These are phyloP conservation scores for Pleurotus eryngii DNA, from an alignment of 768 basidiomycete genomes.

Conservation along the genomic window DNA sequence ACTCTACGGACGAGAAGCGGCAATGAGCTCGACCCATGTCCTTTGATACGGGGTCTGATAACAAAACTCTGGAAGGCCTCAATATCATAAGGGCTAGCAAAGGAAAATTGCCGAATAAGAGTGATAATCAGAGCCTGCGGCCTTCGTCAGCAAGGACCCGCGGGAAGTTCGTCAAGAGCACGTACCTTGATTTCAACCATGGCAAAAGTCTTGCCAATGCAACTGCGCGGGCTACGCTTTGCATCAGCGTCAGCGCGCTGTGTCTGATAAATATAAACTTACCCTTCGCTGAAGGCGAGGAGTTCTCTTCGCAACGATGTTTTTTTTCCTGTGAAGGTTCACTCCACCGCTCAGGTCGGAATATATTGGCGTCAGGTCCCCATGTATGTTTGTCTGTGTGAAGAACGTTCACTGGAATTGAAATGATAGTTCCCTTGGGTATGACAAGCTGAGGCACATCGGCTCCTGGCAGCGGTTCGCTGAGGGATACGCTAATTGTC, in stretches of 20 bases:
- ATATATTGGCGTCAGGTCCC: constrained; percentile 57
- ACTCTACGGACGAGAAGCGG: constrained; percentile 45
- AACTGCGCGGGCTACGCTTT: constrained; percentile 48
- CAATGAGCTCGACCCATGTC: constrained; percentile 51
- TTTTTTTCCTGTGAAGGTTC: constrained; percentile 28
- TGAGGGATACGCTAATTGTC: constrained; percentile 53
- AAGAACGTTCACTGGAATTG: constrained; percentile 54
- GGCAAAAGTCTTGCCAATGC: constrained; percentile 59
- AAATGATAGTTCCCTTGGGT: constrained; percentile 53
- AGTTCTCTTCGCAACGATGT: constrained; percentile 37
- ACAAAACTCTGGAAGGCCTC: constrained; percentile 68
- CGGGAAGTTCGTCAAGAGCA: not conserved
- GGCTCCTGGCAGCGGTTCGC: constrained; percentile 45
- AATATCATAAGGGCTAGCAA: constrained; percentile 47
- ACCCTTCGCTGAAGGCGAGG: constrained; percentile 61
- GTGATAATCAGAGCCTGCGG: constrained; percentile 39
- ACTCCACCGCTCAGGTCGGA: constrained; percentile 65
- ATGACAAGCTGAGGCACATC: constrained; percentile 41
- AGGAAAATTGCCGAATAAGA: constrained; percentile 53
- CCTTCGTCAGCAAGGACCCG: not conserved
- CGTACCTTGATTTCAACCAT: constrained; percentile 57
- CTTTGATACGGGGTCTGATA: constrained; percentile 54
- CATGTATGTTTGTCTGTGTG: constrained; percentile 52
- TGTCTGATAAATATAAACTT: constrained; percentile 14
- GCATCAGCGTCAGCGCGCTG: constrained; percentile 9